Percentiles rank a stretch among this genome's conserved stretches.
Evolutionary conservation across 169 alveolate genomes (phyloP).

Genomic region (Plasmodium malariae): DNA sequence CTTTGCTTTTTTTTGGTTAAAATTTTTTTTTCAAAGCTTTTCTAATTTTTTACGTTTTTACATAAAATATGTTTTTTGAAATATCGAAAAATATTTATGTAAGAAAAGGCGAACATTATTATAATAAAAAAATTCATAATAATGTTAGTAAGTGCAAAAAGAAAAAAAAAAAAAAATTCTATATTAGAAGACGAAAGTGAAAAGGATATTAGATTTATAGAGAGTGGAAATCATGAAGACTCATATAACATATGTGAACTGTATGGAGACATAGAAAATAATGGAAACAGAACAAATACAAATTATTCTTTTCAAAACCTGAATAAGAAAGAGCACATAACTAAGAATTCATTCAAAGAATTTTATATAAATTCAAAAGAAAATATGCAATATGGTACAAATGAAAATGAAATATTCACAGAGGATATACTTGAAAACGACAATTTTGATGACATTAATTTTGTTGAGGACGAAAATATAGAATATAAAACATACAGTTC

Average conservation of each 20-base stretch:
- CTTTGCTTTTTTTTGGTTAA: conserved; percentile 5
- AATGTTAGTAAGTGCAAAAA: conserved; percentile 21
- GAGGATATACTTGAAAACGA: conserved; percentile 71
- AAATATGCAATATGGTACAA: conserved; percentile 23
- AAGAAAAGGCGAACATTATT: conserved; percentile 61
- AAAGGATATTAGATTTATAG: conserved; percentile 45
- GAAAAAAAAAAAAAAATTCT: conserved; percentile 15
- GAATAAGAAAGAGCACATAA: conserved; percentile 13
- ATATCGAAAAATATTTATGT: conserved; percentile 57
- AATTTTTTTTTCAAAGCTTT: conserved; percentile 13
- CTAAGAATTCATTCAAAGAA: conserved; percentile 9
- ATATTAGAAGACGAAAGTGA: conserved; percentile 45
- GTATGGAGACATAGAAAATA: conserved; percentile 7
- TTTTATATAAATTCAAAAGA: conserved; percentile 43
- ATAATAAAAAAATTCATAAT: conserved; percentile 39
- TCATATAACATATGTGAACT: conserved; percentile 14
- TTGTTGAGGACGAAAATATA: conserved; percentile 60
- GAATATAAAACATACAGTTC: conserved; percentile 67
- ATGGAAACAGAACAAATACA: not conserved
- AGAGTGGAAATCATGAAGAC: conserved; percentile 42
- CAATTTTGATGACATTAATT: conserved; percentile 56
- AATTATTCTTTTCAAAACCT: not conserved
- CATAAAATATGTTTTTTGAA: conserved; percentile 47
- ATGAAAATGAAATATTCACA: conserved; percentile 59
- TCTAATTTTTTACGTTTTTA: conserved; percentile 6